A percentile compares a stretch with the other conserved stretches of the same genome.
Conservation (phyloP, 2,329 filamentous ascomycete species). For the Alternaria panax region DNA sequence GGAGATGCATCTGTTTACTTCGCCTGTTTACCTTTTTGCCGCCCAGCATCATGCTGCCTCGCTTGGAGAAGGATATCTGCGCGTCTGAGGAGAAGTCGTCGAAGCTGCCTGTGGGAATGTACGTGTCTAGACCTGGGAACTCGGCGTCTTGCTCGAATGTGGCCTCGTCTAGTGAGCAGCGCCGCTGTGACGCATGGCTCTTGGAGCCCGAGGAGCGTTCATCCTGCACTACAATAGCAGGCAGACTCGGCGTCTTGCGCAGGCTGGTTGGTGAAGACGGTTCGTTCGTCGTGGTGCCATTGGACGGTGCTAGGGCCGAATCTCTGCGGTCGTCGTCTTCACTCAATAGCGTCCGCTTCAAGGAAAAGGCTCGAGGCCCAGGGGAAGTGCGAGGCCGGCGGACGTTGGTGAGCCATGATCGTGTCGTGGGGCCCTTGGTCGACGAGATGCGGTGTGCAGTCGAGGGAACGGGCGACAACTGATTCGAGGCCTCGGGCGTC, state of each 20-base stretch:
- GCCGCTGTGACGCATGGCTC: slow-evolving; percentile 9
- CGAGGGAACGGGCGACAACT: slow-evolving; percentile 20
- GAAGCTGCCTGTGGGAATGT: slow-evolving; percentile 63
- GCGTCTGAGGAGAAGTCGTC: slow-evolving; percentile 60
- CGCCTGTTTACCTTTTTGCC: slow-evolving; percentile 58
- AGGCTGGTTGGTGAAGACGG: slow-evolving; percentile 42
- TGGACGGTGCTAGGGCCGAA: slow-evolving; percentile 51
- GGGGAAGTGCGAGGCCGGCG: slow-evolving; percentile 49
- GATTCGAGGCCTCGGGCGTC: slow-evolving; percentile 16
- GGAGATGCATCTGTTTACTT: slow-evolving; percentile 39
- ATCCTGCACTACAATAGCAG: slow-evolving; percentile 56
- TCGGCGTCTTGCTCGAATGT: slow-evolving; percentile 20
- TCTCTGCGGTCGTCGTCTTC: slow-evolving; percentile 50
- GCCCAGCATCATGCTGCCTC: slow-evolving; percentile 66
- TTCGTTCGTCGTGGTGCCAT: slow-evolving; percentile 41
- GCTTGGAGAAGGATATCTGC: slow-evolving; percentile 65
- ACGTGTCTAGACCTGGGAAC: slow-evolving; percentile 61
- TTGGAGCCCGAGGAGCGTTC: slow-evolving; percentile 27
- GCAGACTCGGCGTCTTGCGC: slow-evolving; percentile 52
- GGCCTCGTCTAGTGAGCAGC: slow-evolving; percentile 20
- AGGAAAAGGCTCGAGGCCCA: slow-evolving; percentile 41
- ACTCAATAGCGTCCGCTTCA: slow-evolving; percentile 41
- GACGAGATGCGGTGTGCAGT: slow-evolving; percentile 24
- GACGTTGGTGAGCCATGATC: slow-evolving; percentile 48
- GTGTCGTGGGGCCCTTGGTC: slow-evolving; percentile 33